Evolutionary conservation across 192 early-diverging fungal species (phyloP).

Genomic region (Thamnidium elegans): DNA sequence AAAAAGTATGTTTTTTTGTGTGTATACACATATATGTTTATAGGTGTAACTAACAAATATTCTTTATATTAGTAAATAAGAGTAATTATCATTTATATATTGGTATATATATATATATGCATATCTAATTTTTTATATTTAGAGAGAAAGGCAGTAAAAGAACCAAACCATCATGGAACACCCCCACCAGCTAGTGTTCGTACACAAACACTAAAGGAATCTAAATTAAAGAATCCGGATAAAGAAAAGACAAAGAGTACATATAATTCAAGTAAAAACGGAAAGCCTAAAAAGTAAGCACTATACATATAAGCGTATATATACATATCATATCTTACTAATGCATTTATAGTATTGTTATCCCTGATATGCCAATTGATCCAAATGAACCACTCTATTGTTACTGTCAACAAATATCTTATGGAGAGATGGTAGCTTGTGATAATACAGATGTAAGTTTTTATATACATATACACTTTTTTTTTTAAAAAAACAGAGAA

Average conservation of each 20-base stretch:
- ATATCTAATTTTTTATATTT: not conserved
- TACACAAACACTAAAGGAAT: conserved; percentile 19
- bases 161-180: conserved; percentile 23
- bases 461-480: not conserved
- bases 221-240: conserved; percentile 19
- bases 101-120: not conserved
- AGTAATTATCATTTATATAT: conserved; percentile 5
- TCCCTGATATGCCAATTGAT: conserved; percentile 78
- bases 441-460: conserved; percentile 80
- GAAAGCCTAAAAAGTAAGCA: conserved; percentile 23
- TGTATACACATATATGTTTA: not conserved
- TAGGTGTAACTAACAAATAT: not conserved
- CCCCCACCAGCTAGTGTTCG: conserved; percentile 18
- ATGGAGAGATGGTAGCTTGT: conserved; percentile 96
- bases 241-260: conserved; percentile 22
- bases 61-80: conserved; percentile 17
- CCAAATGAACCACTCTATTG: conserved; percentile 97
- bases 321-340: not conserved
- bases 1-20: conserved; percentile 38
- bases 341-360: conserved; percentile 5
- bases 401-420: conserved; percentile 93
- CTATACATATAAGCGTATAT: not conserved
- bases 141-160: conserved; percentile 32
- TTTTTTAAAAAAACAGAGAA: not conserved
- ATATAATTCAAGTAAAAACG: conserved; percentile 18